Percentiles rank a stretch among this genome's conserved stretches.
phyloP scores from a whole-genome alignment of 2,329 filamentous ascomycete species.

The Trichoderma pleuroti region DNA sequence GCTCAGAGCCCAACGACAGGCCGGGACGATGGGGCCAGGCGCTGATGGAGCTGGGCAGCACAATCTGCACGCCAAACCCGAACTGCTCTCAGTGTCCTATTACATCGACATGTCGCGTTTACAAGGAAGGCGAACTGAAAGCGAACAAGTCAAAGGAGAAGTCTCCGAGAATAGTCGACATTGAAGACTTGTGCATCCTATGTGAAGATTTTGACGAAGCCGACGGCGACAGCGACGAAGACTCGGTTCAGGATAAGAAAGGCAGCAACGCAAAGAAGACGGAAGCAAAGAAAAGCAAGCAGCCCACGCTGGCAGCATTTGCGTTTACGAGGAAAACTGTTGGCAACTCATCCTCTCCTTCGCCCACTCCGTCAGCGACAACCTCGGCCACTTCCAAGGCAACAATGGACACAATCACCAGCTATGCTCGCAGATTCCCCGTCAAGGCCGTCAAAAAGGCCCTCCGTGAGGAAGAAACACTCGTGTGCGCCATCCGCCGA shows the following conservation, averaged over 20 bases:
- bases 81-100: conserved; percentile 53
- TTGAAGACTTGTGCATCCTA: conserved; percentile 49
- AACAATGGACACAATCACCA: conserved; percentile 36
- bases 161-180: conserved; percentile 34
- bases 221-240: conserved; percentile 24
- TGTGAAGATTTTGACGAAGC: conserved; percentile 47
- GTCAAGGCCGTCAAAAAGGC: conserved; percentile 51
- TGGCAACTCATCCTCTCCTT: neutral
- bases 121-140: conserved; percentile 43
- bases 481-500: conserved; percentile 50
- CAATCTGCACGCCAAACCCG: conserved; percentile 57
- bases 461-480: conserved; percentile 48
- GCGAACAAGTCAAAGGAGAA: conserved; percentile 24
- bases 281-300: conserved; percentile 26
- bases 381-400: conserved; percentile 14
- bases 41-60: conserved; percentile 63
- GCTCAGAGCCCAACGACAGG: conserved; percentile 41
- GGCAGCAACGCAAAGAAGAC: conserved; percentile 9
- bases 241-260: conserved; percentile 16
- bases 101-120: conserved; percentile 49
- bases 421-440: conserved; percentile 50
- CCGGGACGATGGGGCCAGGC: conserved; percentile 63
- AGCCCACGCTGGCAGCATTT: conserved; percentile 37
- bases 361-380: neutral
- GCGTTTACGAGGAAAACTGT: conserved; percentile 28